These are phyloP conservation scores for Nigrospora sphaerica DNA, from an alignment of 2,329 filamentous ascomycete species.

Conservation along the genomic window DNA sequence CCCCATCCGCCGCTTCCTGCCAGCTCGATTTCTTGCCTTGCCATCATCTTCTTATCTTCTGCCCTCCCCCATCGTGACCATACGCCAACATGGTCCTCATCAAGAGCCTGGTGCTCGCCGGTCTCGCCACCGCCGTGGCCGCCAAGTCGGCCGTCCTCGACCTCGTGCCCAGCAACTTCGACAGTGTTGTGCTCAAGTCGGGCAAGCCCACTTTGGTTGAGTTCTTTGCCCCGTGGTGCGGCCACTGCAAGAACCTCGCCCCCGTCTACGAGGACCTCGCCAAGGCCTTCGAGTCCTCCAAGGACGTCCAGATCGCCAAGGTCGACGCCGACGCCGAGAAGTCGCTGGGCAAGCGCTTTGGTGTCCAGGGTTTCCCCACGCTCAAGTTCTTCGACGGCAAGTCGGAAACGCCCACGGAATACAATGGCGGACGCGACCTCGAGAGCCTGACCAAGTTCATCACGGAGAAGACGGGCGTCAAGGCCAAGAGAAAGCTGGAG, in stretches of 20 bases:
- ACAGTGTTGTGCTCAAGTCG: constrained; percentile 78
- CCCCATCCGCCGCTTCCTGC: too few species aligned
- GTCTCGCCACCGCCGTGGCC: constrained; percentile 46
- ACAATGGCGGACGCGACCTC: constrained; percentile 79
- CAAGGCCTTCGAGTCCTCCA: constrained; percentile 61
- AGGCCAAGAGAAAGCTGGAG: constrained; percentile 68
- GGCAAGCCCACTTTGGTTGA: constrained; percentile 95
- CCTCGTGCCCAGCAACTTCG: constrained; percentile 85
- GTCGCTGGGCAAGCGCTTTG: constrained; percentile 75
- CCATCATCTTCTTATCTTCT: too few species aligned
- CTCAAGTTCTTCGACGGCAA: constrained; percentile 98
- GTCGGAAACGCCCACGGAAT: constrained; percentile 77
- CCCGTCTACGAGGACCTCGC: constrained; percentile 92
- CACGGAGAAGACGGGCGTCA: constrained; percentile 79
- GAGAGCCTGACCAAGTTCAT: constrained; percentile 80
- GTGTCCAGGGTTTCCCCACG: constrained; percentile 90
- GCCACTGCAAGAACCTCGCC: constrained; percentile 96
- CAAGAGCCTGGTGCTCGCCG: constrained; percentile 53
- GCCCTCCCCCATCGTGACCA: not conserved
- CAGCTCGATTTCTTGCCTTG: too few species aligned
- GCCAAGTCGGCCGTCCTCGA: constrained; percentile 83
- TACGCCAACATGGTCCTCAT: constrained; percentile 44
- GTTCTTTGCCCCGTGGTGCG: constrained; percentile 98
- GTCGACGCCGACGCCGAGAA: constrained; percentile 91
- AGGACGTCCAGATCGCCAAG: constrained; percentile 80